Base-by-base conservation (phyloP, 1,284 basidiomycete species). In the Exobasidium cylindrosporum region DNA sequence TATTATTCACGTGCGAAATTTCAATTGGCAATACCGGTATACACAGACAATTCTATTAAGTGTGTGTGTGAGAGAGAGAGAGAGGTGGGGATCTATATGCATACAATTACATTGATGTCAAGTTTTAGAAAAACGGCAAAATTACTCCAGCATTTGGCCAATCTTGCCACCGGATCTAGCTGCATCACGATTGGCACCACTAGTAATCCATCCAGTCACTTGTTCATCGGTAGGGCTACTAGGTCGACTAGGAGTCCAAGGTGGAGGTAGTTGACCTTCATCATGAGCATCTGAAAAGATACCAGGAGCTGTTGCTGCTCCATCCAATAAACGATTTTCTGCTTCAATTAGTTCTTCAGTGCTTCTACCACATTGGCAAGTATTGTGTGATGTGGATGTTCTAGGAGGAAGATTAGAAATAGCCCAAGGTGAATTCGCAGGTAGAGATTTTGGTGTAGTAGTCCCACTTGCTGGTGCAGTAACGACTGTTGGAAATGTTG, bases 261-360 rank as follows among this genome's bases (percentile, higher is more conserved):
- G 73, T 29, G 76, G 76, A 4, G 68, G 72, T 1, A 58, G 59
- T 3, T 66, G 63, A 23, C 62, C 66, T 1, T 55, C 61, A 43
- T 67, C 61, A 32, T 61, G 65, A 7, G 64, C 62, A 31, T 76
- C 70, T 26, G 71, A 61, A 66, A 69, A 77, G 0, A 69, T 69
- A 4, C 76, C 76, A 0, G 76, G 76, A 0, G 76, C 76, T 0
- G 76, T 78, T 13, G 76, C 73, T 1, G 67, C 76, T 7, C 76
- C 76, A 45, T 76, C 74, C 4, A 77, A 56, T 49, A 78, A 45
- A 0, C 76, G 60, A 50, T 71, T 66, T 53, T 78, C 76, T 29
- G 76, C 74, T 53, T 73, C 72, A 21, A 70, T 63, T 10, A 78
- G 60, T 62, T 72, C 68, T 30, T 71, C 71, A 13, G 69, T 76